phyloP scores from a whole-genome alignment of 441 rosid species.

The Metrosideros polymorpha region DNA sequence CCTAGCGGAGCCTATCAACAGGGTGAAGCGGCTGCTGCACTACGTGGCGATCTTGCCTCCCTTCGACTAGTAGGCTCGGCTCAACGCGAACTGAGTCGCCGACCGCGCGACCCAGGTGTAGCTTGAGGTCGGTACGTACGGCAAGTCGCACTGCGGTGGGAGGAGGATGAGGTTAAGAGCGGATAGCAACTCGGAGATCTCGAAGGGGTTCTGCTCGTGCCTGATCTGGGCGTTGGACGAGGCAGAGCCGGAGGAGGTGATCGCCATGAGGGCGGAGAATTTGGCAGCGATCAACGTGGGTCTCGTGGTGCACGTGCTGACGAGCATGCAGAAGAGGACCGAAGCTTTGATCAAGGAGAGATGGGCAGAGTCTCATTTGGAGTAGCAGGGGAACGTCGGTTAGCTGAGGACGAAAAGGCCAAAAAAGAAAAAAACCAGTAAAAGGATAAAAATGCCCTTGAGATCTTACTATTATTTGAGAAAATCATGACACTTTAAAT shows the following conservation, averaged over 20 bases:
- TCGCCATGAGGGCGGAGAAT: slow-evolving; percentile 45
- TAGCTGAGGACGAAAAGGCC: too few relatives aligned
- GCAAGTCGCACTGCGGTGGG: neutral
- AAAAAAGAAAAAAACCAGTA: too few relatives aligned
- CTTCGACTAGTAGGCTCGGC: slow-evolving; percentile 52
- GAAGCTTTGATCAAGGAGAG: slow-evolving; percentile 12
- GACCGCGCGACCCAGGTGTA: slow-evolving; percentile 93
- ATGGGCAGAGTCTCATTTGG: neutral
- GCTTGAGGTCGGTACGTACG: slow-evolving; percentile 50
- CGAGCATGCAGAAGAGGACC: slow-evolving; percentile 56
- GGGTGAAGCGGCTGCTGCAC: slow-evolving; percentile 64
- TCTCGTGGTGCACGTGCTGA: slow-evolving; percentile 37
- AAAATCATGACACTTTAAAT: too few relatives aligned
- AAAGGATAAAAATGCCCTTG: too few relatives aligned
- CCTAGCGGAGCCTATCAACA: slow-evolving; percentile 62
- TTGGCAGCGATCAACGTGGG: slow-evolving; percentile 61
- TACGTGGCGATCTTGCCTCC: slow-evolving; percentile 54
- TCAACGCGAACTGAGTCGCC: slow-evolving; percentile 42
- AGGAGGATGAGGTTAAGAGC: slow-evolving; percentile 62
- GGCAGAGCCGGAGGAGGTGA: slow-evolving; percentile 66
- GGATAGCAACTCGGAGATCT: slow-evolving; percentile 86
- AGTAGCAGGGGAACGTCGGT: neutral
- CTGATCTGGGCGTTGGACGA: slow-evolving; percentile 74
- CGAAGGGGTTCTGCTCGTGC: slow-evolving; percentile 72
- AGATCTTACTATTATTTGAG: too few relatives aligned